Base-by-base conservation (phyloP, 164 flowering plant genomes). In the Protea cynaroides region DNA sequence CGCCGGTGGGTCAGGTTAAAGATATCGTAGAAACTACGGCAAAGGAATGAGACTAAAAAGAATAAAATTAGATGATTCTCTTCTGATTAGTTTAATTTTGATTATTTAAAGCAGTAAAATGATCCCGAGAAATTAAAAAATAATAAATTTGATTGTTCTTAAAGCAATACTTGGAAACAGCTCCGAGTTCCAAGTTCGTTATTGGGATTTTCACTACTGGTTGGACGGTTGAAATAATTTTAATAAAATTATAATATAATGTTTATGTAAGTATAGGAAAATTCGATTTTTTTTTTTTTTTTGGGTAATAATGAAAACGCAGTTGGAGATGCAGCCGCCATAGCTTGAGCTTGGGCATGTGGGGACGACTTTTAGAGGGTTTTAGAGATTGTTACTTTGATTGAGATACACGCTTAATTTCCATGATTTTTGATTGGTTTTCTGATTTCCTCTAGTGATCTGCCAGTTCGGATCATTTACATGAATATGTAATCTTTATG, bases 1-100 rank as follows among this genome's bases (percentile, higher is more conserved):
- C 90, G 94, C 87, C 97, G 89, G 50, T 64, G 92, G 88, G 68
- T 52, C 66, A 57, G 86, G 75, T 58, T 68, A 81, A 82, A 84
- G 87, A 52, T 86, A 67, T 61, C 97, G 87, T 90, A 80, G 63
- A 79, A 76, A 64, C 69, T 72, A 89, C 81, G 84, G 75, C 29
- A 76, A 63, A 19, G 71, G 56, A 54, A 67, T 62, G 53, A 74
- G 80, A 74, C 72, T 58, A 46, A n/a, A n/a, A n/a, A 65, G 55
- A 52, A 57, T 67, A 51, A 22, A 22, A 60, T 50, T 44, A 6
- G 7, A 7, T 60, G 36, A 43, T 36, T 50, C 34, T 50, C 34
- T 50, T 40, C 34, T 19, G 21, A 7, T 24, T 34, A 15, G 12
- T 68, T 38, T 56, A 40, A 40, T 40, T 66, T 24, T 54, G 25